A percentile compares a stretch with the other conserved stretches of the same genome.
phyloP scores from a whole-genome alignment of 306 rosid species.

The Cicer chorassanicum region DNA sequence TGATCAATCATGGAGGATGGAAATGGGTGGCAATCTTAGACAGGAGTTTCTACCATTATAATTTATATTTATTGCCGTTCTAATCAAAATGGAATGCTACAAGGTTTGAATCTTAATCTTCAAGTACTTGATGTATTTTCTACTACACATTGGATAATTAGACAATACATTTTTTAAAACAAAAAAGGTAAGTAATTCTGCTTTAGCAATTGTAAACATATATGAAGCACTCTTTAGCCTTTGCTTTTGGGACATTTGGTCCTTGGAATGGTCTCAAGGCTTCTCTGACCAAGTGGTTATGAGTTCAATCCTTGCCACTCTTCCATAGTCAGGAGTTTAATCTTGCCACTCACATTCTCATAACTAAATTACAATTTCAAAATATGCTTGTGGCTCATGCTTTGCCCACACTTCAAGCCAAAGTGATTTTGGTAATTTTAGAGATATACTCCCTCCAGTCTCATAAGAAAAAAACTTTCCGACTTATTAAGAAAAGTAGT shows the following conservation, averaged over 20 bases:
- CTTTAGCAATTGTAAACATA: conserved; percentile 24
- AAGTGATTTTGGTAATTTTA: background rate
- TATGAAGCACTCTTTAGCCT: conserved; percentile 14
- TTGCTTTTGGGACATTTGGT: conserved; percentile 28
- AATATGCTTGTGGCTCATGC: conserved; percentile 5
- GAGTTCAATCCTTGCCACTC: conserved; percentile 23
- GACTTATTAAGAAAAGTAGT: too few relatives aligned
- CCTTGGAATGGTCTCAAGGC: conserved; percentile 1
- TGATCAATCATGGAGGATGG: conserved; percentile 89
- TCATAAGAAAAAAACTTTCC: too few relatives aligned
- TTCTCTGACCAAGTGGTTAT: background rate
- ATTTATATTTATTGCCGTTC: conserved; percentile 41
- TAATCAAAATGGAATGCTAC: conserved; percentile 44
- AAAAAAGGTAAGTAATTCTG: background rate
- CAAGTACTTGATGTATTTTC: conserved; percentile 41
- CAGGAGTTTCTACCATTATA: conserved; percentile 62
- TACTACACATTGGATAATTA: conserved; percentile 34
- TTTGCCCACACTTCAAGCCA: conserved; percentile 30
- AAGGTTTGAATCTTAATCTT: conserved; percentile 55
- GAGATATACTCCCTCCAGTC: background rate
- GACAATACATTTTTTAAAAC: background rate
- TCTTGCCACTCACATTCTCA: conserved; percentile 14
- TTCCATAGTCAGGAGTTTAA: background rate
- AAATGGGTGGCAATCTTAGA: conserved; percentile 88
- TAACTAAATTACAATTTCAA: conserved; percentile 4